Evolutionary conservation across 1,284 basidiomycete genomes (phyloP).

Genomic region (Microbotryum scabiosae): DNA sequence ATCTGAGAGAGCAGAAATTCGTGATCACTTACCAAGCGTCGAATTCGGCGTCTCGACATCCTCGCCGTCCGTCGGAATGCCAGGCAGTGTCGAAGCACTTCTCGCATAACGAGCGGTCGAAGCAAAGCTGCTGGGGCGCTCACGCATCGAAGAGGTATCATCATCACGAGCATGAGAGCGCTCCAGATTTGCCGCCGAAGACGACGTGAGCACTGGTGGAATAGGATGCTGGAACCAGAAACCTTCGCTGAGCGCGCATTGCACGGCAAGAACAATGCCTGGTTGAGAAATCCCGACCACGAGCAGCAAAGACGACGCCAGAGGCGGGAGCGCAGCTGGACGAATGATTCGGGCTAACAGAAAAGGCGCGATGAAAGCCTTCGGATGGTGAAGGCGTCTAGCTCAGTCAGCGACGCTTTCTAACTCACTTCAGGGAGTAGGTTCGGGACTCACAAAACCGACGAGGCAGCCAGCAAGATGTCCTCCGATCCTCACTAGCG

Average conservation of each 20-base stretch:
- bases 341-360: conserved; percentile 5
- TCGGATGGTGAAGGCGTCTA: not conserved
- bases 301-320: conserved; percentile 9
- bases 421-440: not conserved
- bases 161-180: not conserved
- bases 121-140: not conserved
- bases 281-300: conserved; percentile 18
- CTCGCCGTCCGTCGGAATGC: conserved; percentile 7
- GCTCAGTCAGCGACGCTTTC: no score
- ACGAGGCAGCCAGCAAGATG: conserved; percentile 30
- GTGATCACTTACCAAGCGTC: conserved; percentile 12
- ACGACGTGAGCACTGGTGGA: conserved; percentile 14
- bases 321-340: not conserved
- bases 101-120: conserved; percentile 1
- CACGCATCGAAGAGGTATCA: not conserved
- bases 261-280: conserved; percentile 13
- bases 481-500: conserved; percentile 23
- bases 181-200: conserved; percentile 10
- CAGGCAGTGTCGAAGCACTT: conserved; percentile 6
- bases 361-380: conserved; percentile 19
- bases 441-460: conserved; percentile 24
- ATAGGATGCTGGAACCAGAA: conserved; percentile 13
- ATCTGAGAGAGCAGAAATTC: no score
- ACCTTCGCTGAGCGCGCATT: conserved; percentile 17
- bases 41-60: conserved; percentile 3